A percentile compares a stretch with the other conserved stretches of the same genome.
These are phyloP conservation scores for Arachis hypogaea DNA, from an alignment of 306 rosid species.

Conservation along the genomic window DNA sequence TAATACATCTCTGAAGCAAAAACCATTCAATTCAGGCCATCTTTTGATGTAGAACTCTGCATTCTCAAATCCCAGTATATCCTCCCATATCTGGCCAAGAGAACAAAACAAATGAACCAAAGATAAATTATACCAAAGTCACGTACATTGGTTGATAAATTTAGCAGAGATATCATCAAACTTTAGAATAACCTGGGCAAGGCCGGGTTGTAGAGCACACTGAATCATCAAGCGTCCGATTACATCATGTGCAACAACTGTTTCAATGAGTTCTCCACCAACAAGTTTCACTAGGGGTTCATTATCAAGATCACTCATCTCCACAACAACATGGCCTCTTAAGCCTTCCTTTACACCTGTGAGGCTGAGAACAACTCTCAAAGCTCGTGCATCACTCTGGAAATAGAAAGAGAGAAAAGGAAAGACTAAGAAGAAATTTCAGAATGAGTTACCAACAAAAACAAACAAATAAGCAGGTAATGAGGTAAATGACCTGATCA, in stretches of 20 bases:
- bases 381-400: constrained; percentile 97
- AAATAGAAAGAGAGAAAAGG: constrained; percentile 33
- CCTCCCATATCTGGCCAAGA: constrained; percentile 95
- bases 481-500: constrained; percentile 72
- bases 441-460: constrained; percentile 28
- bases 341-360: constrained; percentile 93
- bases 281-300: constrained; percentile 98
- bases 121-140: constrained; percentile 7
- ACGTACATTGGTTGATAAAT: constrained; percentile 23
- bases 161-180: constrained; percentile 23
- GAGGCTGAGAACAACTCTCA: constrained; percentile 97
- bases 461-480: constrained; percentile 30
- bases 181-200: constrained; percentile 77
- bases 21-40: constrained; percentile 87
- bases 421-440: constrained; percentile 34
- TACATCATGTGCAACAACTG: constrained; percentile 99
- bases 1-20: constrained; percentile 64
- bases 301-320: constrained; percentile 97
- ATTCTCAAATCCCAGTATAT: constrained; percentile 96
- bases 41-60: constrained; percentile 95
- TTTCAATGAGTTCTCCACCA: constrained; percentile 94
- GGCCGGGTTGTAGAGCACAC: constrained; percentile 99
- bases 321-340: constrained; percentile 91
- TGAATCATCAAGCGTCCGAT: constrained; percentile 99
- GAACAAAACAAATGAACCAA: constrained; percentile 41